phyloP scores from a whole-genome alignment of 2,329 filamentous ascomycete species.

The Fusarium beomiforme region DNA sequence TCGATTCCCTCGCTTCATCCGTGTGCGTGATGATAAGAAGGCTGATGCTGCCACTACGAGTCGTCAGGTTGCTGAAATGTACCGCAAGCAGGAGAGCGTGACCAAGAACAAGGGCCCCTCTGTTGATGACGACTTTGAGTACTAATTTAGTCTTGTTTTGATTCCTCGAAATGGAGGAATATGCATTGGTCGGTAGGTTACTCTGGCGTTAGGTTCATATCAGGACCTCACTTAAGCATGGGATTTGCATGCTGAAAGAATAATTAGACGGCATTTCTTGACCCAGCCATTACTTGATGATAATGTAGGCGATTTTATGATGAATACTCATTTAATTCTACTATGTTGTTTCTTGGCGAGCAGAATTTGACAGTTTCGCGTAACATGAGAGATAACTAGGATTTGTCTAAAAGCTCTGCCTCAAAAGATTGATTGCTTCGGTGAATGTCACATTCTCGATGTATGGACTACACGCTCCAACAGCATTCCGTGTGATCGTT shows the following conservation, averaged over 20 bases:
- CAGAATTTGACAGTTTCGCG: not conserved
- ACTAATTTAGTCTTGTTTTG: slow-evolving; percentile 60
- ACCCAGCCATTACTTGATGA: not conserved
- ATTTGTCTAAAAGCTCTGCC: too few relatives aligned
- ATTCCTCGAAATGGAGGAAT: not conserved
- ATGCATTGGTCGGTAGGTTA: slow-evolving; percentile 7
- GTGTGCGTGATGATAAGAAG: slow-evolving; percentile 94
- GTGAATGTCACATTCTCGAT: too few relatives aligned
- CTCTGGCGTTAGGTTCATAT: slow-evolving; percentile 22
- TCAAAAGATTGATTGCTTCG: too few relatives aligned
- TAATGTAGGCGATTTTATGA: not conserved
- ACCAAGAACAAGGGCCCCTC: slow-evolving; percentile 84
- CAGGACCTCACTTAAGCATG: not conserved
- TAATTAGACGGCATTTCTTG: not conserved
- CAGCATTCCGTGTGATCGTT: too few relatives aligned
- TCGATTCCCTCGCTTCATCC: slow-evolving; percentile 93
- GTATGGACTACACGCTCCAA: too few relatives aligned
- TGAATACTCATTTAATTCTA: not conserved
- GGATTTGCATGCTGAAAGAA: not conserved
- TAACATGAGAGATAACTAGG: not conserved
- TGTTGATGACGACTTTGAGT: slow-evolving; percentile 98
- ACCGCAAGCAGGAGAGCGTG: slow-evolving; percentile 91
- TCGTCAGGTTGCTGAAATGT: slow-evolving; percentile 94
- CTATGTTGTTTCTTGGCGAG: not conserved
- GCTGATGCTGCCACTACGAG: slow-evolving; percentile 87